A percentile compares a stretch with the other conserved stretches of the same genome.
These are phyloP conservation scores for Anacardium occidentale DNA, from an alignment of 345 rosid species.

Conservation along the genomic window DNA sequence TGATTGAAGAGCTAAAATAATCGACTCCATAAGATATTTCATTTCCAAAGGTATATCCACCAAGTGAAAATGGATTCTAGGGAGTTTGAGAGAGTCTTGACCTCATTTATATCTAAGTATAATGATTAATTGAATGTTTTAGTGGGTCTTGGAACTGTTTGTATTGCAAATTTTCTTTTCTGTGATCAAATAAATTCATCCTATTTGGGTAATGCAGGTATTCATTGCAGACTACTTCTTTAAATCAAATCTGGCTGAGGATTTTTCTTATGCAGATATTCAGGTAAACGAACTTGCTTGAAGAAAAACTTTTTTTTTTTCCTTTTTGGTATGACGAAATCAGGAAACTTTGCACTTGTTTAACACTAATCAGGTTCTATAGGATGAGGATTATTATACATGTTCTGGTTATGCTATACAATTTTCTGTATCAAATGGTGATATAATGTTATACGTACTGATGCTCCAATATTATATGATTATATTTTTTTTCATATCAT, in stretches of 20 bases:
- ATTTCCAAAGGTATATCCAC: not conserved
- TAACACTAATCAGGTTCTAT: not conserved
- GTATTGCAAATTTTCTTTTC: not conserved
- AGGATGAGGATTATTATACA: not conserved
- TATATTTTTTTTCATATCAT: too few relatives aligned
- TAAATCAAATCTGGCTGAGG: slow-evolving; percentile 64
- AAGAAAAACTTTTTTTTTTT: not conserved
- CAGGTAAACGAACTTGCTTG: slow-evolving; percentile 44
- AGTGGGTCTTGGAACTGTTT: not conserved
- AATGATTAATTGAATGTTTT: not conserved
- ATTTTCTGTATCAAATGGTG: not conserved
- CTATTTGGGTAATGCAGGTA: slow-evolving; percentile 51
- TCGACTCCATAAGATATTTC: not conserved
- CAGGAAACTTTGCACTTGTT: slow-evolving; percentile 2
- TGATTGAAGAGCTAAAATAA: not conserved
- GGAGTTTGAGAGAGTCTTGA: not conserved
- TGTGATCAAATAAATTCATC: not conserved
- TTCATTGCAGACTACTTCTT: slow-evolving; percentile 93
- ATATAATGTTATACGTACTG: not conserved
- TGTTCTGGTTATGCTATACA: not conserved
- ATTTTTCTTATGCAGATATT: slow-evolving; percentile 68
- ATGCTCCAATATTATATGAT: not conserved
- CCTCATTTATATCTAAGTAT: not conserved
- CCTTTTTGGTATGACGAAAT: slow-evolving; percentile 1
- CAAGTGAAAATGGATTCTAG: not conserved